A percentile compares a stretch with the other conserved stretches of the same genome.
These are phyloP conservation scores for Epichloe baconii DNA, from an alignment of 2,329 filamentous ascomycete species.

Conservation along the genomic window DNA sequence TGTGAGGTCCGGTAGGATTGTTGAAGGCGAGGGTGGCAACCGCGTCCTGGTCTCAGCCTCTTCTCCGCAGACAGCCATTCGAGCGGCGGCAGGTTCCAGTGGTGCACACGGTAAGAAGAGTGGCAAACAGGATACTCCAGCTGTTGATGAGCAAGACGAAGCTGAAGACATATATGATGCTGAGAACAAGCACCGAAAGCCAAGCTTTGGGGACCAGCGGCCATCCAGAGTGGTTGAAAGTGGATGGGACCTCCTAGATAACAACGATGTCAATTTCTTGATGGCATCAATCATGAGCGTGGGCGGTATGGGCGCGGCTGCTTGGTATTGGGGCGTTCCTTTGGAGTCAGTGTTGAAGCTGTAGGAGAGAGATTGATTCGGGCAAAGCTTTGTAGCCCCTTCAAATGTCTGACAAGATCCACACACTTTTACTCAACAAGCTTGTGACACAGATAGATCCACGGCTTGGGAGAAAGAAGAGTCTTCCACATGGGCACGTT, in stretches of 20 bases:
- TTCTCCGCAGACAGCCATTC: not conserved
- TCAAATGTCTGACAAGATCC: too few species aligned
- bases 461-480: conserved; percentile 14
- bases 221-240: conserved; percentile 53
- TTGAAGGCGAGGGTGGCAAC: conserved; percentile 70
- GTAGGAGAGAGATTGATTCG: not conserved
- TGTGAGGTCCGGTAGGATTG: conserved; percentile 68
- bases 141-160: conserved; percentile 23
- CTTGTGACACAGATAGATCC: conserved; percentile 20
- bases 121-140: conserved; percentile 20
- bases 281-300: conserved; percentile 80
- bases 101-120: conserved; percentile 29
- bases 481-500: conserved; percentile 12
- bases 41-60: conserved; percentile 36
- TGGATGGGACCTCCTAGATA: conserved; percentile 67
- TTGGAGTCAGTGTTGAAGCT: conserved; percentile 20
- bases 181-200: conserved; percentile 33
- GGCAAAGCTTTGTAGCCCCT: too few species aligned
- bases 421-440: conserved; percentile 13
- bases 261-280: conserved; percentile 88
- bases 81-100: not conserved
- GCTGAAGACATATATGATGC: conserved; percentile 33
- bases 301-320: conserved; percentile 55
- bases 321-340: conserved; percentile 47
- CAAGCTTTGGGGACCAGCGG: conserved; percentile 40